Evolutionary conservation across 2,329 filamentous ascomycete genomes (phyloP).

Genomic region (Microthyrium microscopicum): DNA sequence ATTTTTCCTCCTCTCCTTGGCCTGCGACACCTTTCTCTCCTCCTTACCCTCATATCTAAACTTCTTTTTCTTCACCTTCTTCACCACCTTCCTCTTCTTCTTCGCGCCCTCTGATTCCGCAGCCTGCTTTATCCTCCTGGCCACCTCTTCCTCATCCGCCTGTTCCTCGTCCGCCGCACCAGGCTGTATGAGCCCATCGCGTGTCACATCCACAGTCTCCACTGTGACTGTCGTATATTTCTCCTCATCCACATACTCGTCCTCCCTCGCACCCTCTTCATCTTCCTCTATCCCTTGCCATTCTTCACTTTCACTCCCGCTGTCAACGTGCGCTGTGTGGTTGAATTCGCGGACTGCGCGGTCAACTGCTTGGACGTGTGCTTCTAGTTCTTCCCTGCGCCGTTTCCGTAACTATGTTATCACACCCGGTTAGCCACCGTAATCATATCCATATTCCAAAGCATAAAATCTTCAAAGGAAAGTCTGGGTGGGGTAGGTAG

Average conservation of each 20-base stretch:
- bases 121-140: slow-evolving; percentile 12
- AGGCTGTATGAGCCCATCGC: slow-evolving; percentile 51
- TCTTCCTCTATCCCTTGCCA: slow-evolving; percentile 38
- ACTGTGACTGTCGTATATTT: slow-evolving; percentile 90
- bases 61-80: slow-evolving; percentile 74
- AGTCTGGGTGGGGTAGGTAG: too few species aligned
- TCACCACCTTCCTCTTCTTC: slow-evolving; percentile 22
- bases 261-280: slow-evolving; percentile 27
- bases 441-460: too few species aligned
- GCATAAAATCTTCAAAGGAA: too few species aligned
- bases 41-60: slow-evolving; percentile 85
- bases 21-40: slow-evolving; percentile 48
- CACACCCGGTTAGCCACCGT: too few species aligned
- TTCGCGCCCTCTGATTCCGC: too few species aligned
- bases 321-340: slow-evolving; percentile 18
- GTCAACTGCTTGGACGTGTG: slow-evolving; percentile 65
- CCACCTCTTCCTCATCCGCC: slow-evolving; percentile 15
- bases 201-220: slow-evolving; percentile 67
- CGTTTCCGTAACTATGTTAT: slow-evolving; percentile 58
- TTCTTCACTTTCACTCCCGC: slow-evolving; percentile 30
- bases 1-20: slow-evolving; percentile 53
- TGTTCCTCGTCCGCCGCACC: slow-evolving; percentile 22
- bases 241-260: slow-evolving; percentile 93
- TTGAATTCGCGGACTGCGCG: slow-evolving; percentile 48
- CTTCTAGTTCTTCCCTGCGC: slow-evolving; percentile 62